Base-by-base conservation (phyloP, 2,329 filamentous ascomycete genomes). In the Westerdykella aurantiaca region DNA sequence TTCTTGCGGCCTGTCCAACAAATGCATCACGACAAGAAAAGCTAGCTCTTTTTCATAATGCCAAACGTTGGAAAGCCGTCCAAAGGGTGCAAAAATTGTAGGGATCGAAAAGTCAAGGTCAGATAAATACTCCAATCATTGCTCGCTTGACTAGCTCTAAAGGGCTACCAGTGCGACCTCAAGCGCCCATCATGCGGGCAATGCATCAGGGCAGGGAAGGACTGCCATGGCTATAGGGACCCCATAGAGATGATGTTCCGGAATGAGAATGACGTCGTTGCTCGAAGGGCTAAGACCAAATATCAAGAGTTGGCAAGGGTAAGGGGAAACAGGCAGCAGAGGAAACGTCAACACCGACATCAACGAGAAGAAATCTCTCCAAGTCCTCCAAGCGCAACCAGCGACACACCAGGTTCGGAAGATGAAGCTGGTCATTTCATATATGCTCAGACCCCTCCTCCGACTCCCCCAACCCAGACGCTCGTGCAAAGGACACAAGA, bases 151-250 rank as follows among this genome's bases (percentile, higher is more conserved):
- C 23, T 18, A 34, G 21, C 41, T 21, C 44, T 46, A 17, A 46
- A 14, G 13, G 10, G 7, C 29, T 6, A 23, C 6, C 23, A 65
- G 61, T 66, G 62, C 43, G 62, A 66, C 37, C 57, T 56, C 34
- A 58, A 60, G 41, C 54, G 58, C 18, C 62, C 60, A 23, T 59
- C 60, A 10, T 66, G 62, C 42, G 51, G 55, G 5, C 61, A 64
- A 55, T 66, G 62, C 37, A 47, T 61, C 12, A 54, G 60, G 22
- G 49, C 51, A 10, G 46, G 50, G 16, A 59, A 53, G 33, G 48
- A 52, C 22, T 64, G 62, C 39, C 47, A 58, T 46, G 62, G 62
- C 7, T 66, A 66, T 38, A 55, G 62, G 12, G 58, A 64, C 37
- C 48, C 53, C 9, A 38, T 61, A 39, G 48, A 55, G 6, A 56